Evolutionary conservation across 495 filamentous ascomycete genomes (phyloP).

Genomic region (Xylaria intraflava): DNA sequence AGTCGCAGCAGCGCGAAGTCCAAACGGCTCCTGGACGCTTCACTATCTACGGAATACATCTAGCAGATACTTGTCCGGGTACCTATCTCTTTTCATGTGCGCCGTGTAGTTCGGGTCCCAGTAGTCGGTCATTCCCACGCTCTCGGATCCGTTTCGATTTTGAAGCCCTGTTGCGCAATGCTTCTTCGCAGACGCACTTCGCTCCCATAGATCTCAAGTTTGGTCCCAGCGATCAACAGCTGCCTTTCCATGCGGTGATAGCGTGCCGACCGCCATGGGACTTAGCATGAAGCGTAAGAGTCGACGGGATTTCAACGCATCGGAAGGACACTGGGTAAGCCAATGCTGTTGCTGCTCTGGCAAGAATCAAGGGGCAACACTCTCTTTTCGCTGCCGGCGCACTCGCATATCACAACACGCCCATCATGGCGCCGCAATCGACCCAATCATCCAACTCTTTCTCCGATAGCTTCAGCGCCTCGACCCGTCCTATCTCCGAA

Average conservation of each 20-base stretch:
- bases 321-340: slow-evolving; percentile 7
- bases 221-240: not conserved
- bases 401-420: not conserved
- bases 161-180: not conserved
- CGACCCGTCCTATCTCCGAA: slow-evolving; percentile 18
- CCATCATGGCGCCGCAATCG: slow-evolving; percentile 22
- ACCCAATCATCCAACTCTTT: slow-evolving; percentile 20
- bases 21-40: too few relatives aligned
- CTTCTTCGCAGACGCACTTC: not conserved
- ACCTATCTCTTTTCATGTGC: too few relatives aligned
- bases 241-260: slow-evolving; percentile 1
- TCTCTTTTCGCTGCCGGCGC: not conserved
- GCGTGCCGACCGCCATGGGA: slow-evolving; percentile 10
- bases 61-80: too few relatives aligned
- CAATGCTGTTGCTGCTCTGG: not conserved
- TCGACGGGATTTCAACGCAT: slow-evolving; percentile 6
- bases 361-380: not conserved
- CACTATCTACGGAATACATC: too few relatives aligned
- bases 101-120: too few relatives aligned
- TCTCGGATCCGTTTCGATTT: not conserved
- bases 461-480: slow-evolving; percentile 16
- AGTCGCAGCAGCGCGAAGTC: too few relatives aligned
- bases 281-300: slow-evolving; percentile 4
- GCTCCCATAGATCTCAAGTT: not conserved
- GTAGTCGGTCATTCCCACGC: too few relatives aligned